These are phyloP conservation scores for Colletotrichum sp. DNA, from an alignment of 2,329 filamentous ascomycete genomes.

Conservation along the genomic window DNA sequence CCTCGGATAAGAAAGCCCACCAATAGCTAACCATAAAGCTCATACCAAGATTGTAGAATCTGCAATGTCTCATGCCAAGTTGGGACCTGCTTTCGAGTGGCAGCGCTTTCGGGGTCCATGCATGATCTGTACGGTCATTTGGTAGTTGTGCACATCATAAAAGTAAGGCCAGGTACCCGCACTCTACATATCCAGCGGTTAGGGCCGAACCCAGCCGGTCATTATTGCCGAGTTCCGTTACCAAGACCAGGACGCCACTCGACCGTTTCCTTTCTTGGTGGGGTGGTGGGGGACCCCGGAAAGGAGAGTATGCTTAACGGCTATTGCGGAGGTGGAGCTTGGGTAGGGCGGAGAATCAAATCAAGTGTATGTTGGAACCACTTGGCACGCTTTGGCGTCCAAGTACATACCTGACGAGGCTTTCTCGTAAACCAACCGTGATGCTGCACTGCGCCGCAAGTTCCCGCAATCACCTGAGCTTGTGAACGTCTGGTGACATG, in stretches of 20 bases:
- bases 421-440: too few species aligned
- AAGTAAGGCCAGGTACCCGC: neutral
- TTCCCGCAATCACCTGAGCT: neutral
- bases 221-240: neutral
- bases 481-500: too few species aligned
- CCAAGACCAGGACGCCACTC: neutral
- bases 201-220: neutral
- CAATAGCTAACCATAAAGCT: neutral
- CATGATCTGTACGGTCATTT: neutral
- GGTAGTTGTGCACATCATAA: neutral
- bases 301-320: neutral
- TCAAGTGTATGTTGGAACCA: neutral
- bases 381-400: neutral
- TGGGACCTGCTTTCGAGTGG: neutral
- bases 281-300: too few species aligned
- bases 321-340: neutral
- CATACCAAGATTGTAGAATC: neutral
- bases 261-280: too few species aligned
- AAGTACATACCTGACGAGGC: too few species aligned
- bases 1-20: too few species aligned
- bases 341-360: neutral
- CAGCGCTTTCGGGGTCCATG: neutral
- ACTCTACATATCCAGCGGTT: neutral
- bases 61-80: neutral
- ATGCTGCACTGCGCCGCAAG: neutral